These are phyloP conservation scores for Xylariaceae sp. DNA, from an alignment of 2,329 filamentous ascomycete species.

Conservation along the genomic window DNA sequence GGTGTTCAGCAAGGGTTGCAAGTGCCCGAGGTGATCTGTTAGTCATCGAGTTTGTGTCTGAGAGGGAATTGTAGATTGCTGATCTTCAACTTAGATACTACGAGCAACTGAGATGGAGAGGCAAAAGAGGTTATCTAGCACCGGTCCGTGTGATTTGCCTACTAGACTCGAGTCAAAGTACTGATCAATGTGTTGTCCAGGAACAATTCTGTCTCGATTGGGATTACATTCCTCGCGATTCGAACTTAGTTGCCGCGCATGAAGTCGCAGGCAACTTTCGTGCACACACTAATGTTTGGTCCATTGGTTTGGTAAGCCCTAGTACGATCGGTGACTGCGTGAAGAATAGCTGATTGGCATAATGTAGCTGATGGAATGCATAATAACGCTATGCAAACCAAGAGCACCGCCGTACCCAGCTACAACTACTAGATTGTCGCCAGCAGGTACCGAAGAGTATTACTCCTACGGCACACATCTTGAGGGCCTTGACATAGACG, in stretches of 20 bases:
- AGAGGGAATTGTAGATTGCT: neutral
- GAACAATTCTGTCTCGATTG: constrained; percentile 21
- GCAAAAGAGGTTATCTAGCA: constrained; percentile 11
- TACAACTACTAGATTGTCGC: neutral
- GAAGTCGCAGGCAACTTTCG: constrained; percentile 18
- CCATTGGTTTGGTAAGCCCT: constrained; percentile 13
- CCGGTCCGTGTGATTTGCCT: constrained; percentile 13
- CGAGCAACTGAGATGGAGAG: constrained; percentile 8
- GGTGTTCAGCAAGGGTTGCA: neutral
- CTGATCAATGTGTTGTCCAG: neutral
- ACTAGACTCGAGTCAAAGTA: neutral
- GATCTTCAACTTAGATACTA: constrained; percentile 13
- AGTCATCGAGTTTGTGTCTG: neutral
- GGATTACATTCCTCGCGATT: constrained; percentile 13
- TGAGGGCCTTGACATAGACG: constrained; percentile 1
- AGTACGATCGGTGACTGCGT: neutral
- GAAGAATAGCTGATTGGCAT: neutral
- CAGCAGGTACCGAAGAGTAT: neutral
- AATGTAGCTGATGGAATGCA: constrained; percentile 12
- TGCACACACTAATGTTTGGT: constrained; percentile 20
- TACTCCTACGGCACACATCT: constrained; percentile 15
- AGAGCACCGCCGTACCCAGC: constrained; percentile 7
- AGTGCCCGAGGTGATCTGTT: neutral
- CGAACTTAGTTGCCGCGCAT: neutral
- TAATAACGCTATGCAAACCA: constrained; percentile 16